phyloP scores from a whole-genome alignment of 192 early-diverging fungal genomes.

The Cladochytrium replicatum region DNA sequence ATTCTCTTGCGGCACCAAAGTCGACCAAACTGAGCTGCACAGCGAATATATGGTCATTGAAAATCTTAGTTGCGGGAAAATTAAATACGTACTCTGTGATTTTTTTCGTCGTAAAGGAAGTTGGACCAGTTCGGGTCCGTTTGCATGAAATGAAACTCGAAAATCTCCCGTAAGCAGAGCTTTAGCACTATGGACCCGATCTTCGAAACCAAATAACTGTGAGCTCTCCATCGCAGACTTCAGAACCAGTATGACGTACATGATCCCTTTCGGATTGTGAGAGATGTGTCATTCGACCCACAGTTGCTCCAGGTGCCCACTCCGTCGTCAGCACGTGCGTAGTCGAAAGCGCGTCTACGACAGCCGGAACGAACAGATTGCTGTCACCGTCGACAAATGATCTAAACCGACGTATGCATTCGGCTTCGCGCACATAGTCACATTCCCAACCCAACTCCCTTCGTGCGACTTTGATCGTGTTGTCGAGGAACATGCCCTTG shows the following conservation, averaged over 20 bases:
- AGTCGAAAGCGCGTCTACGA: slow-evolving; percentile 61
- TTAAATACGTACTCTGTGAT: slow-evolving; percentile 34
- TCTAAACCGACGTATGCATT: slow-evolving; percentile 61
- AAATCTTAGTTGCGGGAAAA: no score
- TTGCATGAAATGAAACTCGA: slow-evolving; percentile 93
- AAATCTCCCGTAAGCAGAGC: slow-evolving; percentile 82
- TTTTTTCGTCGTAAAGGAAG: slow-evolving; percentile 72
- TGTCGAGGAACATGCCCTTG: slow-evolving; percentile 90
- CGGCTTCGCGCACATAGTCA: slow-evolving; percentile 84
- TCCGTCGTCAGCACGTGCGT: slow-evolving; percentile 70
- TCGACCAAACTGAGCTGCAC: slow-evolving; percentile 88
- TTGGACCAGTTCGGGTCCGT: slow-evolving; percentile 99
- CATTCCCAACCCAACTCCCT: slow-evolving; percentile 88
- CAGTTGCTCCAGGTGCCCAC: slow-evolving; percentile 64
- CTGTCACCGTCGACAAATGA: slow-evolving; percentile 38
- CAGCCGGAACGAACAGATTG: slow-evolving; percentile 52
- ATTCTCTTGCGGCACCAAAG: slow-evolving; percentile 88
- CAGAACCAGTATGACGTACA: no score
- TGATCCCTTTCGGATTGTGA: slow-evolving; percentile 46
- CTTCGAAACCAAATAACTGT: no score
- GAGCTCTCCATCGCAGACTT: no score
- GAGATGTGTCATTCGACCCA: slow-evolving; percentile 50
- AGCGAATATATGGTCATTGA: no score
- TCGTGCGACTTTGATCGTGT: slow-evolving; percentile 82
- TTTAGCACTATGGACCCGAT: slow-evolving; percentile 66